These are phyloP conservation scores for Backusella sp. DNA, from an alignment of 192 early-diverging fungal species.

Conservation along the genomic window DNA sequence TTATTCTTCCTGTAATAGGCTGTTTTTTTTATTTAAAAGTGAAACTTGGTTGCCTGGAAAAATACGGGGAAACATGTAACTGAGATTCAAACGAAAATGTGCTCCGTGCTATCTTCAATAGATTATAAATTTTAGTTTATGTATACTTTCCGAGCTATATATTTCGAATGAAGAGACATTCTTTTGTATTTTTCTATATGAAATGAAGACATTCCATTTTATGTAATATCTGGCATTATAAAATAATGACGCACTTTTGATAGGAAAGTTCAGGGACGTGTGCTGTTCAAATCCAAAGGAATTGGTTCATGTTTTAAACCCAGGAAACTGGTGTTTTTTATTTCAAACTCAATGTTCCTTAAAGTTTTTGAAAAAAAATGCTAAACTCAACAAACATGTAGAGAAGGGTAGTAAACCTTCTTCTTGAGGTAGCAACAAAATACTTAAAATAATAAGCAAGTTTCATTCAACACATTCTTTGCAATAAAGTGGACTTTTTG, in stretches of 20 bases:
- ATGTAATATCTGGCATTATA: not conserved
- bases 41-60: not conserved
- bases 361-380: not conserved
- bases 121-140: not conserved
- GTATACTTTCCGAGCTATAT: not conserved
- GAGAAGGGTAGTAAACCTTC: not conserved
- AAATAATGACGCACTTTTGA: not conserved
- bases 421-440: not conserved
- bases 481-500: not conserved
- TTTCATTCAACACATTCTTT: not conserved
- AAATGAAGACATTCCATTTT: not conserved
- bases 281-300: not conserved
- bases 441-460: not conserved
- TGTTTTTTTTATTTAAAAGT: not conserved
- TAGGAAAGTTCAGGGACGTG: not conserved
- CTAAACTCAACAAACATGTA: not conserved
- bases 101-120: not conserved
- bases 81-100: not conserved
- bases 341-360: not conserved
- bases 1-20: slow-evolving; percentile 25
- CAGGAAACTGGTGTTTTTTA: not conserved
- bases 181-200: not conserved
- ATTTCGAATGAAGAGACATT: not conserved
- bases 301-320: not conserved
- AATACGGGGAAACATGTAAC: not conserved